Evolutionary conservation across 441 rosid genomes (phyloP), one percentile per base, ranked within the genome.

Genomic region (Capsella rubella): DNA sequence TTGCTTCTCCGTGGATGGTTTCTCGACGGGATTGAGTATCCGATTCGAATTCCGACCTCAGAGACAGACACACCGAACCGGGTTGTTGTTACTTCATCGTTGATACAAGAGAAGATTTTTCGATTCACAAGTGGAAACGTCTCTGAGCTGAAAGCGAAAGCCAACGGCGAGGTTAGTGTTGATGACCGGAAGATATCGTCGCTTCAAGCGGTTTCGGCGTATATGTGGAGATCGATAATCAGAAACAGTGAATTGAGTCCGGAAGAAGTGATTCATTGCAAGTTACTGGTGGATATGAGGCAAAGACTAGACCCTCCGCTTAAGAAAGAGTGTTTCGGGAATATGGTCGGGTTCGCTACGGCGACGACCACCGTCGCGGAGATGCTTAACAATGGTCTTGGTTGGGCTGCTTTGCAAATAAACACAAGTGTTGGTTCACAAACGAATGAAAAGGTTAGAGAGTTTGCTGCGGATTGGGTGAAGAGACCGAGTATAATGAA

Each of bases 131-230:
- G 57, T 4, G 28, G 35, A 12, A 64, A 67, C 6, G 84, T 87
- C 43, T 66, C 74, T 4, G 67, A 64, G 12, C 82, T 85, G 0
- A 81, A 85, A 69, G 69, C 77, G 2, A 84, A 59, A 65, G 87
- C 85, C 4, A 84, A 84, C 40, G 16, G 29, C 0, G 83, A 84
- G n/a, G 67, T 67, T 5, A 68, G 46, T 7, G 53, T 75, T 5
- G n/a, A 47, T 14, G 65, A 25, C 34, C 43, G 64, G 57, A 71
- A 50, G 16, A 82, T 86, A 54, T 84, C 85, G 5, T 82, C 88
- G 46, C 71, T 89, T 7, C 90, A 84, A 69, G 80, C 88, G 31
- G 25, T 87, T 3, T 37, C 83, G 3, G 79, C 83, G 3, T 82
- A 82, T 74, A 29, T 86, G 27, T 87, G 88, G 89, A 16, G 66